These are phyloP conservation scores for Marvania coccoides DNA, from an alignment of 139 green algal species.

Conservation along the genomic window DNA sequence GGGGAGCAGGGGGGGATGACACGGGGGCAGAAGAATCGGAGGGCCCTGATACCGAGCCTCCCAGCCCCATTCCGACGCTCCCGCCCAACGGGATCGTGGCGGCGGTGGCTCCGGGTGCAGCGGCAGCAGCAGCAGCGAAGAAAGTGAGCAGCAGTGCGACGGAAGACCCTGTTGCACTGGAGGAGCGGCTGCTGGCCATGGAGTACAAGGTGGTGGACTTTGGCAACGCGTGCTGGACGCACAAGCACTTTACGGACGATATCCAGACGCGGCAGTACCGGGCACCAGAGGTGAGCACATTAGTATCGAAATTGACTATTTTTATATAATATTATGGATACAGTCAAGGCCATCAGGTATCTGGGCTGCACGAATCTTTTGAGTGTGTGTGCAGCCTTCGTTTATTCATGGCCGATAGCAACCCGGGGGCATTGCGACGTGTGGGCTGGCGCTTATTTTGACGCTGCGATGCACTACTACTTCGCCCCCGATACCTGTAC, in stretches of 20 bases:
- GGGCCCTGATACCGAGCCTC: too few relatives aligned
- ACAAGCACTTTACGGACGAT: slow-evolving; percentile 96
- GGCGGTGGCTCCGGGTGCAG: background rate
- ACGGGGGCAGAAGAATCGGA: background rate
- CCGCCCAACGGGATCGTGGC: background rate
- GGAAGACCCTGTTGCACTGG: slow-evolving; percentile 6
- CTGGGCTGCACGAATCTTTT: slow-evolving; percentile 20
- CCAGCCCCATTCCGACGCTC: background rate
- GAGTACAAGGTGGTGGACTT: slow-evolving; percentile 94
- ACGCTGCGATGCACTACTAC: background rate
- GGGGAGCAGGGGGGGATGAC: background rate
- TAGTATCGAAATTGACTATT: background rate
- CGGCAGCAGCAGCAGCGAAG: background rate
- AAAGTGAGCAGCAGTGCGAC: background rate
- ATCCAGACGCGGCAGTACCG: slow-evolving; percentile 98
- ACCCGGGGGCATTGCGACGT: slow-evolving; percentile 32
- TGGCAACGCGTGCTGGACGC: slow-evolving; percentile 96
- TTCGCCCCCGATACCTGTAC: slow-evolving; percentile 4
- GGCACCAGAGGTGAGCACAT: slow-evolving; percentile 55
- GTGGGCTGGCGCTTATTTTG: background rate
- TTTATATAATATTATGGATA: background rate
- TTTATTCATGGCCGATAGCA: slow-evolving; percentile 26
- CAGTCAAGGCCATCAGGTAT: slow-evolving; percentile 30
- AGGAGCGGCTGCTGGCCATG: slow-evolving; percentile 30
- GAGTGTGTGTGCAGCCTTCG: slow-evolving; percentile 24